Base-by-base conservation (phyloP, 306 rosid genomes). In the Pterocarpus santalinus region DNA sequence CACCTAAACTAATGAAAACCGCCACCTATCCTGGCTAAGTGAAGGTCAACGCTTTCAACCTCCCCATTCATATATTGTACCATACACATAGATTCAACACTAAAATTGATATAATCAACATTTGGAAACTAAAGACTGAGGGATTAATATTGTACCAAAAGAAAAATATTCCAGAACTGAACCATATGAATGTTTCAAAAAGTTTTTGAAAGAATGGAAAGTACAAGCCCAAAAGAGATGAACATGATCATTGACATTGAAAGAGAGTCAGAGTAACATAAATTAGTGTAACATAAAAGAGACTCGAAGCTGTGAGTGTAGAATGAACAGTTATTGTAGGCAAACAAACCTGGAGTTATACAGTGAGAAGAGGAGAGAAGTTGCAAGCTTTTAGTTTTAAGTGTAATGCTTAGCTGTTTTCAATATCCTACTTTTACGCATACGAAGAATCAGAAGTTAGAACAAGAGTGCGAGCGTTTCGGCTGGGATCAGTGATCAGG, bases 41-140 rank as follows among this genome's bases (percentile, higher is more conserved):
- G 30, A 78, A 58, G 15, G 80, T 83, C 83, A 84, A 62, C 47
- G 28, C 12, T 35, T 56, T 22, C 44, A 70, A 79, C 53, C 58
- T 79, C 53, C 9, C 53, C 13, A 12, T 47, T 47, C 53, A 10
- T 47, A 47, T 9, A 53, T n/a, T n/a, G 5, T 33, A 62, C 9
- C 41, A 28, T 32, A 4, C 16, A 5, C 41, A 62, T 62, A 34
- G 32, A 62, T 33, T 13, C 41, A 62, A 32, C 15, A 62, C 41
- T 10, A 62, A 62, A 10, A 53, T 62, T 62, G 36, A 32, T 12
- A 12, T 62, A 10, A 11, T 62, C 67, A 13, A 34, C 39, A 61
- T 61, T 61, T 61, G 7, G 1, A 61, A 61, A 32, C n/a, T 30
- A 34, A 30, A 61, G 39, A 30, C 39, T 10, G 39, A 61, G 35